These are phyloP conservation scores for Verticillium nubilum DNA, from an alignment of 2,329 filamentous ascomycete species.

Conservation along the genomic window DNA sequence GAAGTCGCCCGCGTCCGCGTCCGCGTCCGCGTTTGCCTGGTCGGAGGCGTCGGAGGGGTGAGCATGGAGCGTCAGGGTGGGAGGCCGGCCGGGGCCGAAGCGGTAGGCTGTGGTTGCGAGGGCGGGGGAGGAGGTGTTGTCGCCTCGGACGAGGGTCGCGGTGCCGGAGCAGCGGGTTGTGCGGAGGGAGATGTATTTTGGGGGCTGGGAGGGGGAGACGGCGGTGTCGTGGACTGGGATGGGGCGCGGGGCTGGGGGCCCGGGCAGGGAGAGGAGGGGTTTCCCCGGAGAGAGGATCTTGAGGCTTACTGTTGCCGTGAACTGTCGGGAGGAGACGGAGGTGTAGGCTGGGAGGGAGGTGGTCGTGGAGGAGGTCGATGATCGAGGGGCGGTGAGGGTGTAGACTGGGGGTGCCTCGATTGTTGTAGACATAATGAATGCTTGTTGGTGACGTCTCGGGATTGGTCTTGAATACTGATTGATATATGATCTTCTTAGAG, in stretches of 20 bases:
- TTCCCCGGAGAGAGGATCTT: constrained; percentile 45
- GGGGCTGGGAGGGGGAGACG: constrained; percentile 7
- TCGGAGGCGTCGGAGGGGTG: constrained; percentile 11
- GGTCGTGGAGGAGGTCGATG: constrained; percentile 8
- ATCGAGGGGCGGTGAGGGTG: not conserved
- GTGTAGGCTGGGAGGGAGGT: constrained; percentile 21
- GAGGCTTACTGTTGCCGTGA: constrained; percentile 37
- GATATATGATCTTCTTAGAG: too few species aligned
- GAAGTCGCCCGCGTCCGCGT: constrained; percentile 12
- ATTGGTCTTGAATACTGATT: too few species aligned
- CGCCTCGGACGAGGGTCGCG: constrained; percentile 40
- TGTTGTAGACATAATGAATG: not conserved
- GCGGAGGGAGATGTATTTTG: constrained; percentile 48
- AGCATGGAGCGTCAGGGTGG: constrained; percentile 31
- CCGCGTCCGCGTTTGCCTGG: constrained; percentile 19
- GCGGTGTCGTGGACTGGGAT: constrained; percentile 36
- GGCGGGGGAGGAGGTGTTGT: constrained; percentile 22
- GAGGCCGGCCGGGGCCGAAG: constrained; percentile 48
- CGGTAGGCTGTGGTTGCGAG: constrained; percentile 50
- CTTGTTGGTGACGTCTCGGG: not conserved
- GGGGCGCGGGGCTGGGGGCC: constrained; percentile 26
- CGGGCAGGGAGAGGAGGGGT: constrained; percentile 34
- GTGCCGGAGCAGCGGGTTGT: constrained; percentile 38
- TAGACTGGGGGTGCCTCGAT: not conserved
- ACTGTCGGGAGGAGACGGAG: constrained; percentile 18